Conservation (phyloP, 2,329 filamentous ascomycete genomes). For the Xylaria sp. region DNA sequence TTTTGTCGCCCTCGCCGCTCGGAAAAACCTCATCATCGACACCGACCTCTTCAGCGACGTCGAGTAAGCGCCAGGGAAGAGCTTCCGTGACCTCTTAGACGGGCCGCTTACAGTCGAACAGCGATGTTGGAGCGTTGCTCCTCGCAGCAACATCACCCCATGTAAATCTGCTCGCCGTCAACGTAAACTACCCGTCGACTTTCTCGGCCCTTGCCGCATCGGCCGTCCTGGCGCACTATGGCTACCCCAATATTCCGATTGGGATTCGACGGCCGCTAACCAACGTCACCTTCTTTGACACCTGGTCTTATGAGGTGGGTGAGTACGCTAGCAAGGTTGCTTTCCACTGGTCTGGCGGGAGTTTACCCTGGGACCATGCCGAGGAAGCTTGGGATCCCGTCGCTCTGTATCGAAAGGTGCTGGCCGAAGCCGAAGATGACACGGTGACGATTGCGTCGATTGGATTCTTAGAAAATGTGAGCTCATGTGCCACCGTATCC, state of each 20-base stretch:
- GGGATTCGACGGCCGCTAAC: constrained; percentile 55
- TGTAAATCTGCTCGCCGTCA: constrained; percentile 55
- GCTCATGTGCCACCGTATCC: constrained; percentile 31
- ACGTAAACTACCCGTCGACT: constrained; percentile 55
- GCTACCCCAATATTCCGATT: constrained; percentile 48
- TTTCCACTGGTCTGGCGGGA: constrained; percentile 53
- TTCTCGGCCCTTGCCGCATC: constrained; percentile 53
- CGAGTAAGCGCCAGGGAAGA: constrained; percentile 51
- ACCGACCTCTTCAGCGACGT: constrained; percentile 61
- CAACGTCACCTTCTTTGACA: constrained; percentile 58
- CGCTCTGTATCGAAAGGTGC: constrained; percentile 57
- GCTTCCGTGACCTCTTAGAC: neutral
- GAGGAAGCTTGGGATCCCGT: constrained; percentile 57
- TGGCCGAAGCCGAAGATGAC: constrained; percentile 53
- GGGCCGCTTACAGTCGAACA: constrained; percentile 37
- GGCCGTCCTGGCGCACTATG: constrained; percentile 47
- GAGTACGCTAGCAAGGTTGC: constrained; percentile 61
- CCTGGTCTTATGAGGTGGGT: constrained; percentile 52
- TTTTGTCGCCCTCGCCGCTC: constrained; percentile 9
- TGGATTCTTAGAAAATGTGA: constrained; percentile 58
- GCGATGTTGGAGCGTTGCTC: constrained; percentile 57
- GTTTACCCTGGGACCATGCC: constrained; percentile 50
- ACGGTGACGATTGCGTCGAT: constrained; percentile 60
- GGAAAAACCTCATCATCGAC: constrained; percentile 58
- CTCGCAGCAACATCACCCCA: constrained; percentile 54